phyloP scores from a whole-genome alignment of 2,329 filamentous ascomycete species.

The Aspergillus hortae region DNA sequence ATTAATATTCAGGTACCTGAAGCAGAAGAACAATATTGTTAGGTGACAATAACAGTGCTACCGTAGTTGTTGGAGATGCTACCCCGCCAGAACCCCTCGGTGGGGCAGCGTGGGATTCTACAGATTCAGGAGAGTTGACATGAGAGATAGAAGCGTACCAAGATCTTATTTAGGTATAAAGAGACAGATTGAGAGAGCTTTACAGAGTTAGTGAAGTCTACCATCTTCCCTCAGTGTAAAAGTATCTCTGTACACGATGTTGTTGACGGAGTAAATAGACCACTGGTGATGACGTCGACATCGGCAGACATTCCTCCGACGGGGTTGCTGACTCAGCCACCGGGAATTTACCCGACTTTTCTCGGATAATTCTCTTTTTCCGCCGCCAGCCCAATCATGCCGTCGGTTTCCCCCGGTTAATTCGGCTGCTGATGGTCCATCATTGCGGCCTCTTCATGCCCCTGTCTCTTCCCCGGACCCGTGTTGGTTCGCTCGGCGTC shows the following conservation, averaged over 20 bases:
- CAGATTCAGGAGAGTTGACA: background rate
- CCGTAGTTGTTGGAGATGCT: background rate
- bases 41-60: background rate
- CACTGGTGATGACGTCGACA: background rate
- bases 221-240: too few relatives aligned
- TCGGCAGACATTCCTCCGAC: background rate
- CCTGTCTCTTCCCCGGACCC: too few relatives aligned
- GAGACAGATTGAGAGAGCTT: too few relatives aligned
- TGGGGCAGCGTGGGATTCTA: slow-evolving; percentile 3
- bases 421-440: background rate
- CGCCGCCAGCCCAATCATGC: background rate
- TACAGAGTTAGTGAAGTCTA: too few relatives aligned
- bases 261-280: too few relatives aligned
- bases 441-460: background rate
- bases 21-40: background rate
- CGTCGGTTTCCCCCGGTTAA: background rate
- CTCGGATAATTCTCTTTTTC: background rate
- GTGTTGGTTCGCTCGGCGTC: too few relatives aligned
- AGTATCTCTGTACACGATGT: too few relatives aligned
- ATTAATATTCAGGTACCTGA: background rate
- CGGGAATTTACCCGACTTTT: background rate
- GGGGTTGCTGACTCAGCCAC: background rate
- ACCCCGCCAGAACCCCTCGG: slow-evolving; percentile 10
- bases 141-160: too few relatives aligned
- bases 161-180: too few relatives aligned